Base-by-base conservation (phyloP, 805 yeast species). In the Lipomyces mesembrius region DNA sequence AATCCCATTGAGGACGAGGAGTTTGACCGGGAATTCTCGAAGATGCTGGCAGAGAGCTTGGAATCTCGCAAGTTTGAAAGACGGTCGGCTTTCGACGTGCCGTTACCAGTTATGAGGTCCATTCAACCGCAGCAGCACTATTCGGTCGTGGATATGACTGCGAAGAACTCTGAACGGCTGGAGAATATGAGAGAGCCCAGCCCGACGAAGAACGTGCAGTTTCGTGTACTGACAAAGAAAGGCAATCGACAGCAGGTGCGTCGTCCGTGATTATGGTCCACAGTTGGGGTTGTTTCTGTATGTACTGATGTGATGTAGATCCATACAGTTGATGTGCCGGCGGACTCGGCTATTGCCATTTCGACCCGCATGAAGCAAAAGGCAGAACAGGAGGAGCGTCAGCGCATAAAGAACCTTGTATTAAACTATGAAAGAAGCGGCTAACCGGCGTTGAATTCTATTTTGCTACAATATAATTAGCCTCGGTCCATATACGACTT, bases 1-100 rank as follows among this genome's bases (percentile, higher is more conserved):
- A 56, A 61, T n/a, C 60, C 71, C 7, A 66, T 55, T 22, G 66
- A 37, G 12, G 72, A 69, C 46, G 71, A 62, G 46, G 73, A 71
- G 43, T 71, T 71, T 60, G 73, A 70, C 22, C 61, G 68, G 3
- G 72, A 65, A 56, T 71, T 70, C 51, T 62, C 74, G 6, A 60
- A 51, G 25, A 61, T 72, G 70, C 59, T 69, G 62, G 51, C 64
- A 4, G 74, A 72, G 32, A 65, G 74, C 55, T 25, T 72, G 7
- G 66, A 67, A 37, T 57, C 72, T 11, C 62, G 73, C 8, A 63
- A 60, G 25, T 34, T 59, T 20, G 73, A 70, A 61, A 52, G 63
- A 34, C 55, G 66, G 11, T 52, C 65, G 9, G 62, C 63, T 25
- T 65, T 71, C 39, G 73, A 71, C 53, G 73, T 70, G 17, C 73